Evolutionary conservation across 495 filamentous ascomycete genomes (phyloP).

Genomic region (Monascus purpureus): DNA sequence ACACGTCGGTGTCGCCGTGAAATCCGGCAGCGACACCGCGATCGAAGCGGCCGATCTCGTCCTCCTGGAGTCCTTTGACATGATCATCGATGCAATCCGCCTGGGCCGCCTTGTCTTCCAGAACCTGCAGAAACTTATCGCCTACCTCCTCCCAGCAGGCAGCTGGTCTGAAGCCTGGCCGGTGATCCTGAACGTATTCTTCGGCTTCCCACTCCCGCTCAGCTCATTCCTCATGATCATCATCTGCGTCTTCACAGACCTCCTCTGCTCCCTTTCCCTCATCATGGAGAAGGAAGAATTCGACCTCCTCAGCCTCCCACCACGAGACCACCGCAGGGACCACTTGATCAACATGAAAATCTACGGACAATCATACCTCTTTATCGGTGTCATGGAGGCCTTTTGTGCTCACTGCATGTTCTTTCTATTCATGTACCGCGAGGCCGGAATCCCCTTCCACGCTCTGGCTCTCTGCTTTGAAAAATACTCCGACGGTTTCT

Average conservation of each 20-base stretch:
- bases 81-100: conserved; percentile 53
- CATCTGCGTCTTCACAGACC: conserved; percentile 50
- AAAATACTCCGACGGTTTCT: neutral
- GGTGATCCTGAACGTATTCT: conserved; percentile 49
- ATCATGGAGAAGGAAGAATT: conserved; percentile 46
- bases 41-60: conserved; percentile 62
- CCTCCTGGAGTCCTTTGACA: conserved; percentile 49
- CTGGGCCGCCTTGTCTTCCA: conserved; percentile 40
- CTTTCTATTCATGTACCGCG: neutral
- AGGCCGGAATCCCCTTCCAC: neutral
- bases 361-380: conserved; percentile 47
- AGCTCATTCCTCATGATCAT: conserved; percentile 53
- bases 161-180: conserved; percentile 58
- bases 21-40: conserved; percentile 43
- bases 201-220: conserved; percentile 54
- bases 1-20: conserved; percentile 40
- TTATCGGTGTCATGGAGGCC: conserved; percentile 34
- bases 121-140: conserved; percentile 42
- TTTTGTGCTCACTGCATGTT: neutral
- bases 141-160: conserved; percentile 47
- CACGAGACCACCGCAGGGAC: conserved; percentile 45
- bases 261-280: conserved; percentile 41
- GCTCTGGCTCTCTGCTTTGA: neutral
- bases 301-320: conserved; percentile 46
- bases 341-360: conserved; percentile 52